Percentiles rank a stretch among this genome's conserved stretches.
Conservation (phyloP, 1,139 yeast genomes). For the Suhomyces choctaworum region DNA sequence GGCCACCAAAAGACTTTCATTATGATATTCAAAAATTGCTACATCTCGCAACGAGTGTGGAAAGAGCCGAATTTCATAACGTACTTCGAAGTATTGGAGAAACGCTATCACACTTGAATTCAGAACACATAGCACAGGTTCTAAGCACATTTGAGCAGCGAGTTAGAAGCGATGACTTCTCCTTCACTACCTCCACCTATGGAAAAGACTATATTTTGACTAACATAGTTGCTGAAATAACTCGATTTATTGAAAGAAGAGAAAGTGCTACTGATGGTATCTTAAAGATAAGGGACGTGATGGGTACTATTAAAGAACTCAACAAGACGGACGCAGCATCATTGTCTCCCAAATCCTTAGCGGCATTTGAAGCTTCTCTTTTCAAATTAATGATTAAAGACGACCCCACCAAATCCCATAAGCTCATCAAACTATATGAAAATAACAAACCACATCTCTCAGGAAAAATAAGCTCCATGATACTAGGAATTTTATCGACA, state of each 20-base stretch:
- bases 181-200: conserved; percentile 16
- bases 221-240: conserved; percentile 21
- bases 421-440: conserved; percentile 24
- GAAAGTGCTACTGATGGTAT: conserved; percentile 9
- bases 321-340: conserved; percentile 9
- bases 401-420: conserved; percentile 26
- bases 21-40: conserved; percentile 23
- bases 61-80: conserved; percentile 28
- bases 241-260: conserved; percentile 23
- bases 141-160: conserved; percentile 19
- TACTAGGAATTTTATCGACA: conserved; percentile 29
- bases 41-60: conserved; percentile 14
- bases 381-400: conserved; percentile 27
- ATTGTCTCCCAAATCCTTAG: conserved; percentile 18
- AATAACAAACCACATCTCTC: conserved; percentile 20
- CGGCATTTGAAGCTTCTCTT: conserved; percentile 25
- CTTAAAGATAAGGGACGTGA: conserved; percentile 21
- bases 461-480: conserved; percentile 20
- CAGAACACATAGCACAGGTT: conserved; percentile 17
- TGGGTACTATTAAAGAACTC: neutral
- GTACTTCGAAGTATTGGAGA: conserved; percentile 32
- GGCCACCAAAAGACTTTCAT: conserved; percentile 5
- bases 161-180: conserved; percentile 17
- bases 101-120: conserved; percentile 27
- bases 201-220: conserved; percentile 24